Conservation (phyloP, 805 yeast species). For the Nakazawaea ernobii region DNA sequence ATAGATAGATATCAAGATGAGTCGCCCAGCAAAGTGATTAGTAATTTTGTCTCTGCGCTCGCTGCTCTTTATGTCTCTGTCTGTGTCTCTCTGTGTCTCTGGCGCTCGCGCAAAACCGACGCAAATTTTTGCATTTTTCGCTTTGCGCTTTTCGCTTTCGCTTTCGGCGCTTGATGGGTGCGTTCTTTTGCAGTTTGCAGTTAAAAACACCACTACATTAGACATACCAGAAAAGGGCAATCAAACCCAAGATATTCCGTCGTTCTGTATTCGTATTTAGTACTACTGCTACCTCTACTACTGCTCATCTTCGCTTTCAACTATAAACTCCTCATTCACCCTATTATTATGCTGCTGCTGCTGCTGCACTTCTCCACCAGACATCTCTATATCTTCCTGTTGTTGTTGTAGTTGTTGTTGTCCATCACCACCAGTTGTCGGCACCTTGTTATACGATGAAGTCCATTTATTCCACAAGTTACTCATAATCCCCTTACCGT, state of each 20-base stretch:
- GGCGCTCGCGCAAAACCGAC: not conserved
- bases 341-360: not conserved
- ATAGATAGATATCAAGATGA: not conserved
- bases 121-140: not conserved
- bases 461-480: constrained; percentile 14
- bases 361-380: constrained; percentile 18
- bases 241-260: not conserved
- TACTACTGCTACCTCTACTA: no score
- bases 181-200: no score
- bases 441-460: constrained; percentile 1
- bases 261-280: not conserved
- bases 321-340: constrained; percentile 36
- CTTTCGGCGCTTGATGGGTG: no score
- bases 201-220: not conserved
- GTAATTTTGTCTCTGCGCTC: no score
- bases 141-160: no score
- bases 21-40: no score
- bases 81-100: no score
- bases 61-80: no score
- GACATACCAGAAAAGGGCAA: not conserved
- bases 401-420: no score
- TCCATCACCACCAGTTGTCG: constrained; percentile 18
- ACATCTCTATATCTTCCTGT: constrained; percentile 42
- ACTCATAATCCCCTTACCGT: not conserved
- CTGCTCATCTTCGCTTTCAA: constrained; percentile 43